Percentiles rank a stretch among this genome's conserved stretches.
These are phyloP conservation scores for Sclerotinia glacialis DNA, from an alignment of 2,329 filamentous ascomycete species.

Conservation along the genomic window DNA sequence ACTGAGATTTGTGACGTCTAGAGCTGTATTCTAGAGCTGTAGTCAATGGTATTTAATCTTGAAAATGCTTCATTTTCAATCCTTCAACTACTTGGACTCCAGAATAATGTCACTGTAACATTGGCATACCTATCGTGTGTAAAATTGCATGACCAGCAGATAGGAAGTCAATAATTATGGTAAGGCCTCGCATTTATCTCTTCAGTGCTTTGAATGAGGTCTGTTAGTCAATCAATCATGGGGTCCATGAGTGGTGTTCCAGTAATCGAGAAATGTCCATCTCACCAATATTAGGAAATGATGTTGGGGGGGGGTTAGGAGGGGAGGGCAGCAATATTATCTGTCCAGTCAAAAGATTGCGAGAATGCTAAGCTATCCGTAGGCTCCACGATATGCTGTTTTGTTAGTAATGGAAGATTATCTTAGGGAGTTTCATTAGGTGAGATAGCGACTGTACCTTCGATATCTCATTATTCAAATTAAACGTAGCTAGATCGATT, in stretches of 20 bases:
- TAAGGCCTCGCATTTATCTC: not conserved
- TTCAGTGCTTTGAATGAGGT: not conserved
- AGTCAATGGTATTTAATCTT: not conserved
- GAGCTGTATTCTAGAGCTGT: not conserved
- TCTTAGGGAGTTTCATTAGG: slow-evolving; percentile 27
- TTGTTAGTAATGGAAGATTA: slow-evolving; percentile 27
- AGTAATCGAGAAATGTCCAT: slow-evolving; percentile 60
- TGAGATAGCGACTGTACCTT: slow-evolving; percentile 31
- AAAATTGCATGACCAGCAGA: not conserved
- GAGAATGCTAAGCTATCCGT: slow-evolving; percentile 42
- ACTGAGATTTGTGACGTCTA: not conserved
- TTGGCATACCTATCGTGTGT: not conserved
- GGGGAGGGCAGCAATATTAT: slow-evolving; percentile 44
- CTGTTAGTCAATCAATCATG: not conserved
- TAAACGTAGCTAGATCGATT: slow-evolving; percentile 15
- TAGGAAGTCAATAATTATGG: not conserved
- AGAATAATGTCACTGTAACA: not conserved
- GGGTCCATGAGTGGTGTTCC: slow-evolving; percentile 5
- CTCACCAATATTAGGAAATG: slow-evolving; percentile 48
- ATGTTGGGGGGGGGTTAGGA: too few relatives aligned
- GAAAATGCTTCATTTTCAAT: not conserved
- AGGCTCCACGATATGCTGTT: slow-evolving; percentile 27
- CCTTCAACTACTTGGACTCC: not conserved
- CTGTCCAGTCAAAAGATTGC: slow-evolving; percentile 47
- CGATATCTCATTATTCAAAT: slow-evolving; percentile 32